Evolutionary conservation across 2,329 filamentous ascomycete genomes (phyloP), one percentile per base, ranked within the genome.

Genomic region (Helotiales sp.): DNA sequence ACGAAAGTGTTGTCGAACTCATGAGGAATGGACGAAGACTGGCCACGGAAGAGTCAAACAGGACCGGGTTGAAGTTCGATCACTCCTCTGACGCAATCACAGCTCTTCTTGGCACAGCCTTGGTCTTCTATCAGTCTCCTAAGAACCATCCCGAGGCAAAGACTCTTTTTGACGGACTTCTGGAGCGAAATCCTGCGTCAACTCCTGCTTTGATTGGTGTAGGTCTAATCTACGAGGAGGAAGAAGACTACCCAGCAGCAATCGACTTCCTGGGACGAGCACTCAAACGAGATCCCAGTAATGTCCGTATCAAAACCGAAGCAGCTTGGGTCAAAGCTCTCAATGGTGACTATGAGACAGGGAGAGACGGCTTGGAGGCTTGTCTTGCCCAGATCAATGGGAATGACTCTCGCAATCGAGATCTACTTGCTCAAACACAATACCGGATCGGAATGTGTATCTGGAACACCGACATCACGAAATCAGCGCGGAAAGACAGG

Each of bases 281-380:
- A 1, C 78, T 96, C 28, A 78, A 89, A 70, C 87, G 91, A 26
- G 93, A 97, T 75, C 82, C 85, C 1, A 82, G 83, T 11, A 97
- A 97, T 72, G 82, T 93, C 22, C 90, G 89, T 32, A 90, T 99
- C 50, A 90, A 88, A 64, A 91, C 91, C 17, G 96, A 99, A 79
- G 88, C 93, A 20, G 95, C 93, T 1, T 99, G 96, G 96, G 93
- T 96, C 70, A 93, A 91, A 75, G 92, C 93, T 10, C 84, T 97
- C 15, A 91, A 89, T 74, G 93, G 93, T 11, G 89, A 97, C 74
- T 90, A 93, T 77, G 79, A 84, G 61, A 80, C 80, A 22, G 93
- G 92, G 10, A 84, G 89, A 50, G 79, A 85, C 1, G 91, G 93
- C 69, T 83, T 99, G 0, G 86, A 93, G 73, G 83, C 83, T 7